Base-by-base conservation (phyloP, 176 grass and related monocot species). In the Eragrostis nindensis region DNA sequence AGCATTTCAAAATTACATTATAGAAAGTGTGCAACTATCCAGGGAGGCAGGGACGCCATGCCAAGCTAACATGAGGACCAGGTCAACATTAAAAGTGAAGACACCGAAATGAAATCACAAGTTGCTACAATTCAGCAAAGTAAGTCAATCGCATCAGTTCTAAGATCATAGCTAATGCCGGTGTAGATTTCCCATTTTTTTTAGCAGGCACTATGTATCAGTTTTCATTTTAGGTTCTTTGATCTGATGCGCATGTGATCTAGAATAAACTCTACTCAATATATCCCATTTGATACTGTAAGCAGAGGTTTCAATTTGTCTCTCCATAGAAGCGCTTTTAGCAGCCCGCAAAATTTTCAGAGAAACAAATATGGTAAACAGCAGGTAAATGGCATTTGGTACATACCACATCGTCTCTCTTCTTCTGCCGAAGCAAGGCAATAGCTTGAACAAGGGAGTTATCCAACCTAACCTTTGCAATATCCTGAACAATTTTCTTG, bases 371-470 rank as follows among this genome's bases (percentile, higher is more conserved):
- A 78, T 62, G 11, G 12, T 27, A 81, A 75, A 8, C 16, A 71
- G 5, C 24, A 71, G 30, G 47, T 29, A 72, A 66, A 40, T 13
- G 29, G 62, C 6, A 71, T 22, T 40, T 7, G 2, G 7, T 49
- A 84, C 84, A 21, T 95, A 99, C 96, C 90, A 99, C 92, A 52
- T 78, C 86, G 25, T 90, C 86, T 80, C 74, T 87, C 78, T 95
- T 99, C 82, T 85, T 93, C 79, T 99, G 96, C 56, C 92, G 74
- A 52, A 95, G 90, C 68, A 86, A 71, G 50, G 96, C 88, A 45
- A 99, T 78, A 55, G 96, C 90, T 82, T 99, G 96, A 68, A 99
- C 88, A 66, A 95, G 84, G 16, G 90, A 75, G 57, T 87, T 99
- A 5, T 86, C 81, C 78, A 99, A 62, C 72, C 96, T 93, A 78